Percentiles rank a stretch among this genome's conserved stretches.
phyloP scores from a whole-genome alignment of 2,329 filamentous ascomycete genomes.

The Drechslerella dactyloides region DNA sequence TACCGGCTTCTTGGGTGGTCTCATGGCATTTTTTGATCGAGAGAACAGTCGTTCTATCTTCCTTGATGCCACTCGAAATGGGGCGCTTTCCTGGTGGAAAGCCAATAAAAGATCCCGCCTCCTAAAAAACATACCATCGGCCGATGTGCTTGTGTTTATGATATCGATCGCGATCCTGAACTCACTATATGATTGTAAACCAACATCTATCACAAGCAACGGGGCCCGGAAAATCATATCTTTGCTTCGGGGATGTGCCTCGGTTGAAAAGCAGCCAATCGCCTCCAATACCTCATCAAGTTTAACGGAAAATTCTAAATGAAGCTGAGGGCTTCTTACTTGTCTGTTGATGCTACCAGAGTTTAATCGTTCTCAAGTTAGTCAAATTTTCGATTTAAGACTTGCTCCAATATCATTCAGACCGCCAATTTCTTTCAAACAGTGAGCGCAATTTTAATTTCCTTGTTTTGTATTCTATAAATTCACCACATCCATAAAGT shows the following conservation, averaged over 20 bases:
- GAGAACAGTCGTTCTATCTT: slow-evolving; percentile 21
- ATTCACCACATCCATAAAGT: slow-evolving; percentile 68
- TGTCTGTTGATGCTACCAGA: background rate
- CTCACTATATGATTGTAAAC: slow-evolving; percentile 28
- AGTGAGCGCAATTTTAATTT: no score
- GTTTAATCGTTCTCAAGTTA: background rate
- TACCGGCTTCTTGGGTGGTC: slow-evolving; percentile 29
- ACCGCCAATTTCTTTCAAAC: no score
- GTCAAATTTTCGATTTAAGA: background rate
- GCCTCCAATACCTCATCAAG: background rate
- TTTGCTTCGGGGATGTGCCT: slow-evolving; percentile 11
- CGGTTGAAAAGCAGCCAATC: background rate
- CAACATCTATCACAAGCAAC: slow-evolving; percentile 35
- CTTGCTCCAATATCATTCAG: background rate
- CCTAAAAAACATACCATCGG: slow-evolving; percentile 11
- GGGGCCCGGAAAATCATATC: slow-evolving; percentile 16
- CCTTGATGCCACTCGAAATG: slow-evolving; percentile 29
- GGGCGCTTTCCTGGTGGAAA: slow-evolving; percentile 34
- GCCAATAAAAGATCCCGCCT: slow-evolving; percentile 12
- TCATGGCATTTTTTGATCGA: slow-evolving; percentile 29
- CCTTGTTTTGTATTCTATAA: no score
- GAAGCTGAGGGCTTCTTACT: background rate
- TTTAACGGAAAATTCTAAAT: background rate
- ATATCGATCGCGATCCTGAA: slow-evolving; percentile 27
- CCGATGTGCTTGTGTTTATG: slow-evolving; percentile 28